These are phyloP conservation scores for Laburnicola sp. DNA, from an alignment of 2,329 filamentous ascomycete species.

Conservation along the genomic window DNA sequence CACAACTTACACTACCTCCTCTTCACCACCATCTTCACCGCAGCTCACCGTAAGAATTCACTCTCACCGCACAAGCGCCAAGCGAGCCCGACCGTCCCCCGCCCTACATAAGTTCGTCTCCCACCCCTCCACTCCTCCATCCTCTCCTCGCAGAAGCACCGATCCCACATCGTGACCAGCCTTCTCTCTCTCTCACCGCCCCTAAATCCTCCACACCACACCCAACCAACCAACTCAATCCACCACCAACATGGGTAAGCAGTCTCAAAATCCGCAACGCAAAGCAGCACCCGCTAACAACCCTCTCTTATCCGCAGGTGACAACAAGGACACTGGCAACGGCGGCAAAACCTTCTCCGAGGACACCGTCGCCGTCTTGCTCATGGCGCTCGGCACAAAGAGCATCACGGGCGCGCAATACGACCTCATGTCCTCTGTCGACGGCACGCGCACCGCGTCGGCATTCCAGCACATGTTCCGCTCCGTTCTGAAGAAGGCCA, in stretches of 20 bases:
- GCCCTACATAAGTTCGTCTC: no score
- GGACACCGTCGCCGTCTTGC: constrained; percentile 29
- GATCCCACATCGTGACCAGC: background rate
- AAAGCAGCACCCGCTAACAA: background rate
- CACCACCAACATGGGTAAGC: constrained; percentile 3
- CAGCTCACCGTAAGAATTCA: no score
- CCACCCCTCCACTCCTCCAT: no score
- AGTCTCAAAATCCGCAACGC: background rate
- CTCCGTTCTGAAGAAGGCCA: constrained; percentile 25
- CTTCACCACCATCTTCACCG: no score
- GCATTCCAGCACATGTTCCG: constrained; percentile 36
- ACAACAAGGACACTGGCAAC: background rate
- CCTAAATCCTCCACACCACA: background rate
- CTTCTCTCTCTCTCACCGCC: background rate
- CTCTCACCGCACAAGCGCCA: no score
- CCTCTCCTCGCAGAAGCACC: no score
- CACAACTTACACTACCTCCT: no score
- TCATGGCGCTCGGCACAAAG: constrained; percentile 26
- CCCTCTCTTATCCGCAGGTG: background rate
- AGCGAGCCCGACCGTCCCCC: no score
- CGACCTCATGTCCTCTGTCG: constrained; percentile 34
- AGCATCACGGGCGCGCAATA: constrained; percentile 25
- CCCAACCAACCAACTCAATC: background rate
- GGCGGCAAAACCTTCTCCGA: constrained; percentile 10
- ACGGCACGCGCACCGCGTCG: constrained; percentile 27